A percentile compares a stretch with the other conserved stretches of the same genome.
Evolutionary conservation across 352 stramenopile genomes (phyloP).

Genomic region (Thraustochytrium sp.): DNA sequence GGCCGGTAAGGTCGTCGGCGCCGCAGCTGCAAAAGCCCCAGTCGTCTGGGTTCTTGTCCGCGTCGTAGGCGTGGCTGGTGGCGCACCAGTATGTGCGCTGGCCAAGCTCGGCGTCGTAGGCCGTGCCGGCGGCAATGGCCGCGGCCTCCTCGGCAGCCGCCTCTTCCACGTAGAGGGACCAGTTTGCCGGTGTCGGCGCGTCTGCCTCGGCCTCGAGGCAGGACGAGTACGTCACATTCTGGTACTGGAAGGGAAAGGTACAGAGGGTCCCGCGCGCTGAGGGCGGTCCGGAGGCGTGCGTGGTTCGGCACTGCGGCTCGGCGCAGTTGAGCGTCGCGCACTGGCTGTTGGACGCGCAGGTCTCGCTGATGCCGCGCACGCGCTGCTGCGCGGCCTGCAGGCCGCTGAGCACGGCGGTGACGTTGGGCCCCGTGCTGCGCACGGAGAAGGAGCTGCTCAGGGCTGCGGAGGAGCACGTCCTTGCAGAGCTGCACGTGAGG

Average conservation of each 20-base stretch:
- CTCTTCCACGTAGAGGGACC: not conserved
- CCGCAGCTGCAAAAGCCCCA: constrained; percentile 38
- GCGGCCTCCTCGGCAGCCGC: too few species aligned
- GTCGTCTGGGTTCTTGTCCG: not conserved
- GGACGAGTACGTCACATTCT: not conserved
- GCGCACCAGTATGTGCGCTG: constrained; percentile 15
- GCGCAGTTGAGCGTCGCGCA: constrained; percentile 32
- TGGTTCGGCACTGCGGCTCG: not conserved
- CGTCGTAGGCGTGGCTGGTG: not conserved
- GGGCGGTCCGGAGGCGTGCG: not conserved
- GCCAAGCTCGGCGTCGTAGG: not conserved
- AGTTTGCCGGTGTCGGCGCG: not conserved
- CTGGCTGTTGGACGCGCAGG: not conserved
- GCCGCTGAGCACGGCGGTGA: not conserved
- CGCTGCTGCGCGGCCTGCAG: not conserved
- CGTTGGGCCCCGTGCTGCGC: not conserved
- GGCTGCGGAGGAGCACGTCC: not conserved
- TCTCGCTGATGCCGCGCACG: not conserved
- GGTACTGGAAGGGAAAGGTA: constrained; percentile 2
- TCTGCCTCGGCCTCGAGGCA: not conserved
- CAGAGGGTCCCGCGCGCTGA: not conserved
- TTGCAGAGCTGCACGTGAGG: not conserved
- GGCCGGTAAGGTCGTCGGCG: not conserved
- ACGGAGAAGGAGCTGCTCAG: not conserved
- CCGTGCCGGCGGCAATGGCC: not conserved